These are phyloP conservation scores for Clonostachys sp. DNA, from an alignment of 2,329 filamentous ascomycete genomes.

Conservation along the genomic window DNA sequence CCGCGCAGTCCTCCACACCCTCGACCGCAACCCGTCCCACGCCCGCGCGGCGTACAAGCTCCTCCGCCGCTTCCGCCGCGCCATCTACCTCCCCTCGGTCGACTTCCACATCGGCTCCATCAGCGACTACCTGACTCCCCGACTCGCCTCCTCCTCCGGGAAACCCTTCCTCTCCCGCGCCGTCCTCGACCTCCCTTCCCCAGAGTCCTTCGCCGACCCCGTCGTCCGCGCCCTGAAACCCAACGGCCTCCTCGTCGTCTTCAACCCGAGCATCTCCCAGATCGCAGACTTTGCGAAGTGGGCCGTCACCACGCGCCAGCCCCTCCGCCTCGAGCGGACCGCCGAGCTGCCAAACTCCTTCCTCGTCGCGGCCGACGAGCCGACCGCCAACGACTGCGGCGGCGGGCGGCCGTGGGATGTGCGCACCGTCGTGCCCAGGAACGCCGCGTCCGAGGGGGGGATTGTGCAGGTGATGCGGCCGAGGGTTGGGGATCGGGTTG, in stretches of 20 bases:
- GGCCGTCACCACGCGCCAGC: conserved; percentile 39
- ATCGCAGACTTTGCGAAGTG: conserved; percentile 54
- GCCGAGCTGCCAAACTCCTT: conserved; percentile 45
- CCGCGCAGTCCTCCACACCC: conserved; percentile 67
- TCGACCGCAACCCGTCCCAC: conserved; percentile 61
- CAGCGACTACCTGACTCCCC: conserved; percentile 54
- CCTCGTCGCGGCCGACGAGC: conserved; percentile 1
- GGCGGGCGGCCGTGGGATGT: conserved; percentile 62
- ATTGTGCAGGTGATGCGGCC: conserved; percentile 33
- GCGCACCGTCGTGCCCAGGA: conserved; percentile 33
- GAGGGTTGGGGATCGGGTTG: conserved; percentile 31
- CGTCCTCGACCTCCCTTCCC: conserved; percentile 68
- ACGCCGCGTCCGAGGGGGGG: conserved; percentile 9
- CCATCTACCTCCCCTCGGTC: conserved; percentile 65
- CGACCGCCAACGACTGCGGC: conserved; percentile 30
- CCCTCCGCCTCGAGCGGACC: conserved; percentile 50
- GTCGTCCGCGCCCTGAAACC: conserved; percentile 55
- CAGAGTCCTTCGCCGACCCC: conserved; percentile 40
- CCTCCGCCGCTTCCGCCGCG: conserved; percentile 62
- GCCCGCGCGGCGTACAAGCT: conserved; percentile 60
- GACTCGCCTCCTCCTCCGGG: conserved; percentile 33
- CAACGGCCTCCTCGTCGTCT: conserved; percentile 64
- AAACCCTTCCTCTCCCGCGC: conserved; percentile 66
- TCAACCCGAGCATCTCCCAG: conserved; percentile 75
- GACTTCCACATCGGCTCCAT: conserved; percentile 71